Base-by-base conservation (phyloP, 495 filamentous ascomycete genomes). In the Hypoxylon lenormandii region DNA sequence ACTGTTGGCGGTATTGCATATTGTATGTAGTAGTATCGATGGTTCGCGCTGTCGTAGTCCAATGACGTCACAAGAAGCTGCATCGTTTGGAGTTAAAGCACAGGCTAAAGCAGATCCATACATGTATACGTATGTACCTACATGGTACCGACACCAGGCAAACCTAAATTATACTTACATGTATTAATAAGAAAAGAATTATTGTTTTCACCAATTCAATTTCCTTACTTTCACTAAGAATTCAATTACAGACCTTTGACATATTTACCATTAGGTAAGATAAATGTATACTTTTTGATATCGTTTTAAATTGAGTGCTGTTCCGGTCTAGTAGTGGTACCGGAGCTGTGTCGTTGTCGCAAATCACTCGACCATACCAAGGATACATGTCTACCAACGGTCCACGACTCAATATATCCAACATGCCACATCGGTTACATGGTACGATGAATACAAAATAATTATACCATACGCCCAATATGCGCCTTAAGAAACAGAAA, bases 11-110 rank as follows among this genome's bases (percentile, higher is more conserved):
- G 23, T 26, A 26, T 5, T 5, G 23, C 23, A 26, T 5, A 2
- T 5, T 5, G 23, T 5, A 26, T 5, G 5, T 2, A 5, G 2
- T 26, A 5, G 5, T 26, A 26, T 26, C 23, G 5, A 5, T 16
- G 13, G 42, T 45, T 45, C 42, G 42, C 16, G 42, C 8, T 18
- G 16, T 33, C 16, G 2, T 1, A 8, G 16, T 15, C 45, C 22
- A 50, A 50, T 50, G 47, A 50, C 47, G 47, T 50, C 47, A 50
- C 47, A 18, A 7, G 23, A 18, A 50, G 47, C 12, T 50, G n/a
- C 5, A 15, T 30, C 10, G 12, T 30, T 26, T 43, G 12, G 13
- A 43, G 40, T 5, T 43, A 2, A 43, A 7, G 37, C 37, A 4
- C 30, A 12, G 12, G 40, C 13, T 15, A 43, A 15, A 5, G 40